Evolutionary conservation across 306 rosid genomes (phyloP).

Genomic region (Sphenostylis stenocarpa): DNA sequence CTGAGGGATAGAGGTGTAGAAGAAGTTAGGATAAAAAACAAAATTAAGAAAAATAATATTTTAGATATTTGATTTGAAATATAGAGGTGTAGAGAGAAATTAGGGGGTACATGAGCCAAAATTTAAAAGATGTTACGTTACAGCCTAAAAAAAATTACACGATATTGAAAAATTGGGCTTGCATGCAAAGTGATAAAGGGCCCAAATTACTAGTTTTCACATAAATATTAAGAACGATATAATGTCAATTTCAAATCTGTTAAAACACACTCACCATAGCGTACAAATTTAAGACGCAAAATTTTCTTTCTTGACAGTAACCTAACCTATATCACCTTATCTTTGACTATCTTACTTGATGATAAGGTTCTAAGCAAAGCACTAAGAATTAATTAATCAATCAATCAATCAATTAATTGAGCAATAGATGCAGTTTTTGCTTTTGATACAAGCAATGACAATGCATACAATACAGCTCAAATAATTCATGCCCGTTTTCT

Average conservation of each 20-base stretch:
- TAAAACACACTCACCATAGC: not conserved
- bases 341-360: not conserved
- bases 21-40: no score
- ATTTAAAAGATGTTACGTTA: no score
- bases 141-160: no score
- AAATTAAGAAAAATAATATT: no score
- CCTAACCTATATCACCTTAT: not conserved
- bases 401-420: not conserved
- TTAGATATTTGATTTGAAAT: no score
- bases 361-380: constrained; percentile 2
- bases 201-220: no score
- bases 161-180: not conserved
- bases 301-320: not conserved
- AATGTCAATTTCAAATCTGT: not conserved
- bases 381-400: not conserved
- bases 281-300: not conserved
- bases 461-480: no score
- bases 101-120: no score
- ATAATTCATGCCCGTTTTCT: not conserved
- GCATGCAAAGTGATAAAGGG: not conserved
- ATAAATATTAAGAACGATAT: no score
- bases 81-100: no score
- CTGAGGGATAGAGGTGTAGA: no score
- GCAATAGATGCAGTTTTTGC: not conserved
- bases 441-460: not conserved